phyloP scores from a whole-genome alignment of 2,329 filamentous ascomycete genomes.

The Helotiales sp. region DNA sequence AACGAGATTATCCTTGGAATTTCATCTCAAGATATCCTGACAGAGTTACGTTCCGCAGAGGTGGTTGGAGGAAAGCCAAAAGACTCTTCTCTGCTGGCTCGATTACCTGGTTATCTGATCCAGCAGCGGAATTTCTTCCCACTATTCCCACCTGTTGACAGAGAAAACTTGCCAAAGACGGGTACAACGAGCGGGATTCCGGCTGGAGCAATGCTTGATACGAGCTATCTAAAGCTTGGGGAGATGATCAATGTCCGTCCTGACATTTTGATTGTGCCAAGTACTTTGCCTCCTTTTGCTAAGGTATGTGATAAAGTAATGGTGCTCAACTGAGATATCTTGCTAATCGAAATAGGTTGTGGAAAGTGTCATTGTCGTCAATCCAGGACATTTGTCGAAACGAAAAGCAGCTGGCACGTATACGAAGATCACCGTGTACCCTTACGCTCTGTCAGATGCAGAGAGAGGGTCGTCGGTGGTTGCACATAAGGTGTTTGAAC shows the following conservation, averaged over 20 bases:
- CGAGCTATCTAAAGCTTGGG: constrained; percentile 81
- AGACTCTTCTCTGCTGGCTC: constrained; percentile 47
- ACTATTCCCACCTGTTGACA: constrained; percentile 76
- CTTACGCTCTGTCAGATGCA: constrained; percentile 58
- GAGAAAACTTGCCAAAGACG: constrained; percentile 65
- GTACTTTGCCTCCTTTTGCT: constrained; percentile 80
- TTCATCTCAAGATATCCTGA: constrained; percentile 80
- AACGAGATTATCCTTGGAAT: constrained; percentile 86
- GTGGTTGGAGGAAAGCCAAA: constrained; percentile 55
- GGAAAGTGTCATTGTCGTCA: constrained; percentile 85
- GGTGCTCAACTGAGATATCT: background rate
- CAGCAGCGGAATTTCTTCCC: constrained; percentile 92
- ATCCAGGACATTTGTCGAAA: constrained; percentile 86
- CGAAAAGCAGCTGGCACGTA: constrained; percentile 82
- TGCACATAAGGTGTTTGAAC: constrained; percentile 75
- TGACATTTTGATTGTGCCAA: constrained; percentile 82
- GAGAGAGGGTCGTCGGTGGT: constrained; percentile 59
- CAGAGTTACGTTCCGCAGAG: constrained; percentile 78
- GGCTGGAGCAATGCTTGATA: constrained; percentile 77
- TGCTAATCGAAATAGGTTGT: constrained; percentile 63
- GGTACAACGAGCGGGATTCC: constrained; percentile 59
- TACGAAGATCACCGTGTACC: constrained; percentile 74
- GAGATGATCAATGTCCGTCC: constrained; percentile 87
- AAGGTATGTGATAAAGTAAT: constrained; percentile 58
- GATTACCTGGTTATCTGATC: constrained; percentile 76